Base-by-base conservation (phyloP, 2,329 filamentous ascomycete species). In the Zymoseptoria brevis region DNA sequence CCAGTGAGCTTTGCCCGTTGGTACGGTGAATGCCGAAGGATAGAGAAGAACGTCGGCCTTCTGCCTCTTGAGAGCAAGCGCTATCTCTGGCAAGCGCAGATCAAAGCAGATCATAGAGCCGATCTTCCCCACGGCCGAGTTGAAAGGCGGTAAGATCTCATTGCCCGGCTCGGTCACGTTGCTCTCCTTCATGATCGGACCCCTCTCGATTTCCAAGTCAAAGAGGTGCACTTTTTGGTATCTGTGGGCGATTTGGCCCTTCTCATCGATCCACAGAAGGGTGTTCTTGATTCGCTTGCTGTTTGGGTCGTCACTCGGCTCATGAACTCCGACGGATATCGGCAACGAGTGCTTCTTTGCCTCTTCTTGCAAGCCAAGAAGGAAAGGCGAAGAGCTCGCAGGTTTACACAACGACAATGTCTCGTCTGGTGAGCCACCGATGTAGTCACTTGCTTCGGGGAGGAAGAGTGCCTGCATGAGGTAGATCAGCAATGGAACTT, bases 51-150 rank as follows among this genome's bases (percentile, higher is more conserved):
- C 77, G 62, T 96, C 85, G 1, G 90, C 90, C 21, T 81, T 79
- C 57, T 84, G 82, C 6, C 82, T 76, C 26, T 83, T 82, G 19
- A 96, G 80, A 1, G 84, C 80, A 8, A 94, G 73, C 0, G 84
- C 83, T 8, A 88, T 82, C 71, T 96, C 90, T 0, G 90, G 84
- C 70, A 94, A 96, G 1, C 91, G 84, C 62, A 96, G 75, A 75
- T 96, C 93, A 73, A 96, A 96, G 76, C 93, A 96, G 62, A 96
- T 95, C 57, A 88, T 80, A 62, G 87, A 80, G 19, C 90, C 93
- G 19, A 96, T 80, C 41, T 83, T 84, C 13, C 92, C 92, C 9
- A 96, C 71, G 0, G 83, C 75, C 0, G 87, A 89, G n/a, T 83
- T 76, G 68, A 94, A 90, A 0, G 91, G 91, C 2, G 83, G 73